Base-by-base conservation (phyloP, 352 stramenopile species). In the Pythium guiyangense region DNA sequence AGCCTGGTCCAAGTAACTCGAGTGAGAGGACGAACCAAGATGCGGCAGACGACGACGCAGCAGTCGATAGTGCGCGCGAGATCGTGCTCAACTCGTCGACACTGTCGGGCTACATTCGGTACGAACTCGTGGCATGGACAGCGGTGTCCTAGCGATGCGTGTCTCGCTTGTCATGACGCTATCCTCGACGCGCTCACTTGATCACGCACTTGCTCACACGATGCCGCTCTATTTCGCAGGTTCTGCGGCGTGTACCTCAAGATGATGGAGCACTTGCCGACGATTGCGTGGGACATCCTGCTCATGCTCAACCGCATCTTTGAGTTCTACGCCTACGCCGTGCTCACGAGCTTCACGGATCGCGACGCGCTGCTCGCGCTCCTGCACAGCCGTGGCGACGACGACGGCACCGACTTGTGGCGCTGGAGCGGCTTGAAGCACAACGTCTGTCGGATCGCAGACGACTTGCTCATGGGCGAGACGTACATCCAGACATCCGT, bases 211-310 rank as follows among this genome's bases (percentile, higher is more conserved):
- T 22, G 22, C 44, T 20, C 18, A 22, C 12, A 25, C 22, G 25
- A 51, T 37, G 12, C 2, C n/a, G 0, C 2, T 8, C 46, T 52
- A 6, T 4, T 5, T 18, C 10, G 20, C 59, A 92, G 84, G 0
- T 72, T 94, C 31, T 91, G 79, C 31, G 85, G 85, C 37, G 71
- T 91, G 11, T 92, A 95, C 49, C 52, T 95, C 46, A 95, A 95
- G 69, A 90, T 93, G 71, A 93, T 95, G 83, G 69, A 92, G 53
- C 69, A 92, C 29, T 53, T 95, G 45, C 83, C 83, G 14, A 71
- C 87, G 34, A 75, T 90, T 27, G 63, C 71, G 15, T 91, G 78
- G 75, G 78, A 93, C 34, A 64, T 82, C 22, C 86, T 91, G 59
- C 58, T 76, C 34, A 70, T 75, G 50, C 67, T 95, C n/a, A 81